These are phyloP conservation scores for Solanum commersonii DNA, from an alignment of 257 asterid species.

Conservation along the genomic window DNA sequence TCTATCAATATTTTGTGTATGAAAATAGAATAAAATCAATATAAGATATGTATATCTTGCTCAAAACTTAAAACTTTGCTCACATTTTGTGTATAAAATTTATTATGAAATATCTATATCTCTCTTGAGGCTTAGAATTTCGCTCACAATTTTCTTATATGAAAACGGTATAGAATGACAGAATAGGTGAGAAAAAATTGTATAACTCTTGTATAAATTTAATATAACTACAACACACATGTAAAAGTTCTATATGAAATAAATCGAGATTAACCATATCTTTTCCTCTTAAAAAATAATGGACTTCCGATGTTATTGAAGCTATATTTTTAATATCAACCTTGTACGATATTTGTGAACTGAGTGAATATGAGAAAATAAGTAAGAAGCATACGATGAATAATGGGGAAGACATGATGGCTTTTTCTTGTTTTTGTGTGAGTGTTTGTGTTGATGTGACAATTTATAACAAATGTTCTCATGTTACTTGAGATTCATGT, in stretches of 20 bases:
- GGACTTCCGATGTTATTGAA: rapidly evolving
- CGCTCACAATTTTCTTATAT: too few relatives aligned
- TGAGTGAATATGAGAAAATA: background rate
- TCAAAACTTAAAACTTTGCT: too few relatives aligned
- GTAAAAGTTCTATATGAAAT: background rate
- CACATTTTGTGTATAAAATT: too few relatives aligned
- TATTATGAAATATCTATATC: too few relatives aligned
- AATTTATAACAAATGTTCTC: background rate
- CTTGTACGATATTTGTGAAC: rapidly evolving
- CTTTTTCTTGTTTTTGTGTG: background rate
- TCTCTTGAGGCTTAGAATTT: too few relatives aligned
- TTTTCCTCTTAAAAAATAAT: background rate
- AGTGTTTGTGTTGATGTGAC: background rate
- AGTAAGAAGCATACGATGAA: background rate
- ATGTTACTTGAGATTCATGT: background rate
- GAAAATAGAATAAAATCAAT: too few relatives aligned
- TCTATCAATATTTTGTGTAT: too few relatives aligned
- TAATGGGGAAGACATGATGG: background rate
- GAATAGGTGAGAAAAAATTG: rapidly evolving
- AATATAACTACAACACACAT: too few relatives aligned
- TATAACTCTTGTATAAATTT: too few relatives aligned
- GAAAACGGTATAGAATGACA: too few relatives aligned
- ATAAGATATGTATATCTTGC: too few relatives aligned
- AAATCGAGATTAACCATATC: rapidly evolving
- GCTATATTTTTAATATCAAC: background rate